phyloP scores from a whole-genome alignment of 371 early-diverging fungal genomes.

The Mortierella sp. region DNA sequence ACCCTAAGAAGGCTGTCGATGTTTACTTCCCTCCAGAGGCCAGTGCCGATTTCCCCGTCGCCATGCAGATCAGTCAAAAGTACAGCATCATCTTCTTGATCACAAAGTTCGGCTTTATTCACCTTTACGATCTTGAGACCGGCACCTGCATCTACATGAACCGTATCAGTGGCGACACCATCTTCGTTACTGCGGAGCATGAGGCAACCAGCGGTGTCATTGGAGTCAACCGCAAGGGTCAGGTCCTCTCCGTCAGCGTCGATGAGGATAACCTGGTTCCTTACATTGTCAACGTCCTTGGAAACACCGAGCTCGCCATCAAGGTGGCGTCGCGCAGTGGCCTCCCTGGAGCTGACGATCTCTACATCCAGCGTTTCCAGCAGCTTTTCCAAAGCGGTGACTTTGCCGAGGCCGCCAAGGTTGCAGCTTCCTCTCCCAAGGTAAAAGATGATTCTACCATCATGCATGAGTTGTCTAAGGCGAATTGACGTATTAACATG shows the following conservation, averaged over 20 bases:
- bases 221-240: slow-evolving; percentile 97
- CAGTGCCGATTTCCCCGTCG: slow-evolving; percentile 95
- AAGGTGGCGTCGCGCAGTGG: slow-evolving; percentile 91
- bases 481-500: neutral
- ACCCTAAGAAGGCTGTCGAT: slow-evolving; percentile 93
- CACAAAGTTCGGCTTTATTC: slow-evolving; percentile 97
- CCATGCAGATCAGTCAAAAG: slow-evolving; percentile 95
- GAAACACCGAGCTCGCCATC: slow-evolving; percentile 93
- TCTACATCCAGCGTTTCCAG: slow-evolving; percentile 92
- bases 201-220: slow-evolving; percentile 91
- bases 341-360: slow-evolving; percentile 97
- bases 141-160: slow-evolving; percentile 97
- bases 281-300: slow-evolving; percentile 88
- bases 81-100: slow-evolving; percentile 94
- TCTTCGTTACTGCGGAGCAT: slow-evolving; percentile 97
- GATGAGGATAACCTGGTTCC: slow-evolving; percentile 93
- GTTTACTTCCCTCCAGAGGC: slow-evolving; percentile 97
- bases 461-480: neutral
- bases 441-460: slow-evolving; percentile 52
- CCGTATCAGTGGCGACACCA: slow-evolving; percentile 96
- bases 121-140: slow-evolving; percentile 95
- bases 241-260: slow-evolving; percentile 94
- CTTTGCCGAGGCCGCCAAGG: slow-evolving; percentile 93
- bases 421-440: slow-evolving; percentile 96
- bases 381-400: slow-evolving; percentile 83